A percentile compares a stretch with the other conserved stretches of the same genome.
Evolutionary conservation across 331 rosid species (phyloP).

Genomic region (Cydonia oblonga): DNA sequence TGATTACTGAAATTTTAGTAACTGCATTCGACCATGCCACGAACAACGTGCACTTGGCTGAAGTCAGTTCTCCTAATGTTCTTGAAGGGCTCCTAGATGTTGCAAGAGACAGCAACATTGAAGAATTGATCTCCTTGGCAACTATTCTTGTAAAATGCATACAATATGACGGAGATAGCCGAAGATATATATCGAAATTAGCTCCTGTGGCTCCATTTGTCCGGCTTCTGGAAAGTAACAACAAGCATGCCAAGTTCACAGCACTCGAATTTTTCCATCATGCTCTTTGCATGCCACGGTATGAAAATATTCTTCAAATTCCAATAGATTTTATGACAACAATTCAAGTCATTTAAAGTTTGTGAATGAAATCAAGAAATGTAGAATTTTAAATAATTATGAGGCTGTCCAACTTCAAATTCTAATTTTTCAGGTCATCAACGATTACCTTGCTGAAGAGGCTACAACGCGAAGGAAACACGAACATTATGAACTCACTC

Average conservation of each 20-base stretch:
- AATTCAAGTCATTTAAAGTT: neutral
- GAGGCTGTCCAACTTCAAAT: neutral
- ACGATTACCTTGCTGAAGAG: constrained; percentile 53
- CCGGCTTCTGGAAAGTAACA: constrained; percentile 43
- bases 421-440: constrained; percentile 37
- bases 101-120: constrained; percentile 45
- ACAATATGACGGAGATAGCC: constrained; percentile 52
- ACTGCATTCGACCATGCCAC: constrained; percentile 60
- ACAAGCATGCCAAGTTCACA: constrained; percentile 32
- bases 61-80: constrained; percentile 59
- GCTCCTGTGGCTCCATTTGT: constrained; percentile 58
- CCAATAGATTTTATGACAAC: neutral
- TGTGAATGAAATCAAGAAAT: neutral
- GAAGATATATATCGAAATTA: constrained; percentile 49
- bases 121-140: constrained; percentile 51
- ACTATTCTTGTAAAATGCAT: constrained; percentile 64
- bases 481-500: constrained; percentile 41
- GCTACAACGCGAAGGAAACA: constrained; percentile 40
- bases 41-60: constrained; percentile 64
- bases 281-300: constrained; percentile 67
- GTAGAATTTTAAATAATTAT: neutral
- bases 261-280: constrained; percentile 71
- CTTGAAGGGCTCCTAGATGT: constrained; percentile 55
- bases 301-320: constrained; percentile 16
- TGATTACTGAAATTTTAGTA: constrained; percentile 67